phyloP scores from a whole-genome alignment of 2,329 filamentous ascomycete species.

The Herpotrichia juniperi region DNA sequence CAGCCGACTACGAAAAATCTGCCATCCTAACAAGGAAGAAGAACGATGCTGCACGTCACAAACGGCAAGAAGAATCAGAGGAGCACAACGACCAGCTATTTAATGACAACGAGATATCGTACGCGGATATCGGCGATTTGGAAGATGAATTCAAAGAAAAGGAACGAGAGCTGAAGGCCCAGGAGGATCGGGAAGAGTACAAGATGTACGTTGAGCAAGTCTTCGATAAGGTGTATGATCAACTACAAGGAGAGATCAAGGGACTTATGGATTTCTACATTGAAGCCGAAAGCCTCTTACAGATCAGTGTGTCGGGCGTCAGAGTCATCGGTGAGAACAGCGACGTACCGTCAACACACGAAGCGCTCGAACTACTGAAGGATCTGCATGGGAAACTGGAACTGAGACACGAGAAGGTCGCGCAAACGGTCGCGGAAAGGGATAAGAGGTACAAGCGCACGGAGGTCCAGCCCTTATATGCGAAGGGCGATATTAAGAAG shows the following conservation, averaged over 20 bases:
- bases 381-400: slow-evolving; percentile 56
- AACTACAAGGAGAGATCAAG: slow-evolving; percentile 57
- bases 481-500: slow-evolving; percentile 57
- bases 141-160: slow-evolving; percentile 62
- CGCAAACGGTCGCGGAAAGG: slow-evolving; percentile 58
- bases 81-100: slow-evolving; percentile 60
- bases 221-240: slow-evolving; percentile 57
- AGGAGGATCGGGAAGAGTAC: slow-evolving; percentile 60
- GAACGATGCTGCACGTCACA: slow-evolving; percentile 55
- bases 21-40: slow-evolving; percentile 52
- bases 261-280: slow-evolving; percentile 55
- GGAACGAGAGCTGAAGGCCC: slow-evolving; percentile 58
- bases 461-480: slow-evolving; percentile 58
- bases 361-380: slow-evolving; percentile 43
- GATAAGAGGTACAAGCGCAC: slow-evolving; percentile 62
- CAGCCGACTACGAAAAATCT: slow-evolving; percentile 52
- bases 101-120: slow-evolving; percentile 62
- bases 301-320: slow-evolving; percentile 29
- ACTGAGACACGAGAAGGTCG: slow-evolving; percentile 55
- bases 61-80: slow-evolving; percentile 59
- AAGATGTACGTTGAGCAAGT: slow-evolving; percentile 57
- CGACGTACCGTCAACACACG: slow-evolving; percentile 24
- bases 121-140: slow-evolving; percentile 61
- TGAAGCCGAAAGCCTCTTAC: slow-evolving; percentile 32
- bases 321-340: slow-evolving; percentile 19